phyloP scores from a whole-genome alignment of 1,139 yeast species.

The Wickerhamomyces sp. region DNA sequence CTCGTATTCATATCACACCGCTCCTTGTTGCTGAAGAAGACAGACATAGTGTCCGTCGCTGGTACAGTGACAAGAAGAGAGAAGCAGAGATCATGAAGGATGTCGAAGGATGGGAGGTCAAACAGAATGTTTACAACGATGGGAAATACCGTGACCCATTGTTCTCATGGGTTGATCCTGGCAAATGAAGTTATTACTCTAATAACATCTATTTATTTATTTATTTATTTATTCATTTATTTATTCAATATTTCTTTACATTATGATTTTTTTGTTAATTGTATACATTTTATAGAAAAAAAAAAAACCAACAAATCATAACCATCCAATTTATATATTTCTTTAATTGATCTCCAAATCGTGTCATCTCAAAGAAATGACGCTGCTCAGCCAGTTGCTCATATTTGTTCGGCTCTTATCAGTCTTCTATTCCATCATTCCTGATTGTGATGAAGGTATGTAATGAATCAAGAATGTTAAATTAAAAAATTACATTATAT shows the following conservation, averaged over 20 bases:
- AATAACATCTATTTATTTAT: too few species aligned
- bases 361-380: background rate
- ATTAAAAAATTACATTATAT: too few species aligned
- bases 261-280: background rate
- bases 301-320: background rate
- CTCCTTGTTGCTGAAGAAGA: conserved; percentile 79
- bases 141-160: conserved; percentile 24
- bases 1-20: conserved; percentile 71
- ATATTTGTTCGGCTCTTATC: conserved; percentile 28
- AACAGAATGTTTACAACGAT: conserved; percentile 41
- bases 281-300: too few species aligned
- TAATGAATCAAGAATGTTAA: too few species aligned
- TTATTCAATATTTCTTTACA: background rate
- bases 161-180: conserved; percentile 15
- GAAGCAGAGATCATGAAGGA: conserved; percentile 62
- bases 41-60: conserved; percentile 73
- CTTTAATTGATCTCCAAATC: background rate
- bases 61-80: conserved; percentile 60
- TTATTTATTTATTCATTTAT: background rate
- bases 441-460: conserved; percentile 71
- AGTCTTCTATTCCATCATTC: conserved; percentile 57
- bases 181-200: too few species aligned
- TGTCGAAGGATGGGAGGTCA: conserved; percentile 55
- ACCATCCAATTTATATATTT: background rate
- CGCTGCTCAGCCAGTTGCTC: conserved; percentile 4